Percentiles rank a stretch among this genome's conserved stretches.
phyloP scores from a whole-genome alignment of 768 basidiomycete genomes.

The Pleurotus ostreatus region DNA sequence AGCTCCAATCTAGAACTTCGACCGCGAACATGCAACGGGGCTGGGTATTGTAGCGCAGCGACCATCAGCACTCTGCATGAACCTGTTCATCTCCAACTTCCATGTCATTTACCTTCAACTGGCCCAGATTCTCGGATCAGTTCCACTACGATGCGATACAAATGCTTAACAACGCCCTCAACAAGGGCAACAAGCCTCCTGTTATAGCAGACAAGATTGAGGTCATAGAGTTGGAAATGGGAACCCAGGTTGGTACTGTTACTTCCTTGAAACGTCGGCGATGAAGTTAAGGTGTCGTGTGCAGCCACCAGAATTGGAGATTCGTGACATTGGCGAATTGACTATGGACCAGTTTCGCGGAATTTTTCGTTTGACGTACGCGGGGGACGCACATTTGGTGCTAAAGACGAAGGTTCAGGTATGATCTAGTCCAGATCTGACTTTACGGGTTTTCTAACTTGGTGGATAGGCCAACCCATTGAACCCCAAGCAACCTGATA shows the following conservation, averaged over 20 bases:
- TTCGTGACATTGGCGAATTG: slow-evolving; percentile 96
- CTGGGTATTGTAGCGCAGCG: background rate
- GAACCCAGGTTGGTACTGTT: slow-evolving; percentile 69
- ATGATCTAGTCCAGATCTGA: slow-evolving; percentile 14
- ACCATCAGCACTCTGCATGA: background rate
- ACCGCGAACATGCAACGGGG: background rate
- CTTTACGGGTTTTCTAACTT: background rate
- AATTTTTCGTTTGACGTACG: slow-evolving; percentile 92
- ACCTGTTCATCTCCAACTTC: background rate
- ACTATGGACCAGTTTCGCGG: slow-evolving; percentile 95
- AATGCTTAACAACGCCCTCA: slow-evolving; percentile 95
- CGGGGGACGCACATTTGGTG: slow-evolving; percentile 88
- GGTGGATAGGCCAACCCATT: slow-evolving; percentile 81
- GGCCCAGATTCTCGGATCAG: slow-evolving; percentile 95
- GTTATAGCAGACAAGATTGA: slow-evolving; percentile 97
- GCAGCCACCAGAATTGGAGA: slow-evolving; percentile 94
- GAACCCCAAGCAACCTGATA: slow-evolving; percentile 88
- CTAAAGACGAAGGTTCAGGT: slow-evolving; percentile 93
- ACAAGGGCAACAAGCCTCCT: slow-evolving; percentile 96
- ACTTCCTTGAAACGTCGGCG: background rate
- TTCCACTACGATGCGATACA: slow-evolving; percentile 95
- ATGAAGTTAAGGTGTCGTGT: slow-evolving; percentile 1
- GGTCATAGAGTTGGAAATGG: slow-evolving; percentile 99
- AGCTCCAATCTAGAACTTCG: background rate
- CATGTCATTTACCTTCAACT: slow-evolving; percentile 92